Evolutionary conservation across 1,284 basidiomycete species (phyloP), one percentile per base, ranked within the genome.

Genomic region (Somion occarium): DNA sequence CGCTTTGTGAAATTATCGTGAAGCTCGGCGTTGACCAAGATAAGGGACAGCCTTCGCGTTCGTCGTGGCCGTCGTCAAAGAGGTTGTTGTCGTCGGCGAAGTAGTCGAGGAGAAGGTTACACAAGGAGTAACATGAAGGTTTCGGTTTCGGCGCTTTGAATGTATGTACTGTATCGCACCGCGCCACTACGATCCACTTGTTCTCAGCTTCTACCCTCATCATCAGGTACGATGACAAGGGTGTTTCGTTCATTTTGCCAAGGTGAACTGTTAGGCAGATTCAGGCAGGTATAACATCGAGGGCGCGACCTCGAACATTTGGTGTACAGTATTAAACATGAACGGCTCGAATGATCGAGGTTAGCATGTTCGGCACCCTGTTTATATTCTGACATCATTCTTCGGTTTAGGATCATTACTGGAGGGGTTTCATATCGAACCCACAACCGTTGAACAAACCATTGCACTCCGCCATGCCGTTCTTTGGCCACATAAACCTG

Each of bases 381-480:
- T n/a, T n/a, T n/a, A 37, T 11, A n/a, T 11, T 11, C 9, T 37
- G 34, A 37, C 34, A 37, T n/a, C 34, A 22, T 41, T 15, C 7
- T 41, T 41, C 13, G 13, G 39, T 22, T 18, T 11, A n/a, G n/a
- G n/a, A 11, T 37, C 34, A 37, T n/a, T 9, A 9, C 34, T n/a
- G 34, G 34, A 9, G 34, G 34, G n/a, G n/a, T n/a, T n/a, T n/a
- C 34, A 37, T 37, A n/a, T n/a, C 34, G n/a, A 11, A n/a, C 30
- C 5, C 46, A 76, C 75, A 54, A 54, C 63, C 12, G 61, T 68
- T 23, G 67, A 73, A 26, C 61, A 74, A 41, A 82, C 81, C 0
- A 59, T 80, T 25, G 56, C 69, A 2, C 71, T 84, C 38, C 76
- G 81, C 25, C 82, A 81, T 59, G 67, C 72, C 15, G 76, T 85